Base-by-base conservation (phyloP, 176 grass and related monocot species). In the Avena atlantica region DNA sequence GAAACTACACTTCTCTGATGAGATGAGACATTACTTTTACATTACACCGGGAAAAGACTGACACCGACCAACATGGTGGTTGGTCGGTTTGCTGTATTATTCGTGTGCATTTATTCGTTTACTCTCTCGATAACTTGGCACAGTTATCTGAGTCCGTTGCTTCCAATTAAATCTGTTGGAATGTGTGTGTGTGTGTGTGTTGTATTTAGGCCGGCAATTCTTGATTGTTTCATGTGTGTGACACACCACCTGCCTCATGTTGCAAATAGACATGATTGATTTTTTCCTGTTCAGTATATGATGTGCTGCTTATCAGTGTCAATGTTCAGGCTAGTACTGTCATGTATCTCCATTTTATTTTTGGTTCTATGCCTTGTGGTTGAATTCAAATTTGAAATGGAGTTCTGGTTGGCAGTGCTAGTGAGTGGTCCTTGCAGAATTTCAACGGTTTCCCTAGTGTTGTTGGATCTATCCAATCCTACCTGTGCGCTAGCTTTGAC, bases 111-210 rank as follows among this genome's bases (percentile, higher is more conserved):
- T 29, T 29, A 29, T 29, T 36, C 66, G 11, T 36, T 68, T 59
- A 8, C 66, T 71, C 68, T 71, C 36, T 73, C 73, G 77, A 72
- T 87, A 87, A 72, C 79, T 73, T 90, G 34, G 86, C 84, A 57
- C 76, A 0, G 40, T 21, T 63, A 76, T 78, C 36, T 9, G 65
- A 24, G 76, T 66, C 75, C 50, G 1, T 52, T 57, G 53, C 53
- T 57, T 85, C 77, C 77, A 81, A 88, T 85, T 81, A 65, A 44
- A 85, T 88, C 70, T 27, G 83, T 84, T 88, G 86, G 81, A 88
- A 76, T 25, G 25, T 51, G 66, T 51, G 57, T 24, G 21, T 24
- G 21, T 42, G 40, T 42, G 29, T 29, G 29, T 29, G 29, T 29
- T 86, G 84, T 83, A 90, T 79, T 60, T 83, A 64, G 48, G 65